phyloP scores from a whole-genome alignment of 108 stramenopile genomes.

The Bacterosira constricta region DNA sequence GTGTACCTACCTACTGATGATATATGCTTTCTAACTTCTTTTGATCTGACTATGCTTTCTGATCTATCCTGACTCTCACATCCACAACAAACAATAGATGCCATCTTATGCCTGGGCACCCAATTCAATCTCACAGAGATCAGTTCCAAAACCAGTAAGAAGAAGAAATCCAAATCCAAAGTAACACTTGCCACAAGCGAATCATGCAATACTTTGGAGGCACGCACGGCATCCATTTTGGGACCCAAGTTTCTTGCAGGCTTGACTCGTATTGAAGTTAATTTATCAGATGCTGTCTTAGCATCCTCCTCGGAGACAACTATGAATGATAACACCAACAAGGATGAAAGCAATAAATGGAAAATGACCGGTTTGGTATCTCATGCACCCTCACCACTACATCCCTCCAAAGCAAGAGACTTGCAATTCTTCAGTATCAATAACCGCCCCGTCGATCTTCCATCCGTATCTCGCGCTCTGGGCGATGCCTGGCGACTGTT shows the following conservation, averaged over 20 bases:
- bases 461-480: slow-evolving; percentile 67
- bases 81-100: slow-evolving; percentile 47
- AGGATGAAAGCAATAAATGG: slow-evolving; percentile 35
- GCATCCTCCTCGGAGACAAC: neutral
- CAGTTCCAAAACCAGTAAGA: neutral
- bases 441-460: slow-evolving; percentile 95
- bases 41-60: neutral
- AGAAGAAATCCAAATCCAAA: slow-evolving; percentile 40
- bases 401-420: slow-evolving; percentile 50
- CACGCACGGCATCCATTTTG: slow-evolving; percentile 65
- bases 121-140: slow-evolving; percentile 76
- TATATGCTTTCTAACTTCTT: neutral
- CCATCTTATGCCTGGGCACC: slow-evolving; percentile 73
- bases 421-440: slow-evolving; percentile 94
- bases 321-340: neutral
- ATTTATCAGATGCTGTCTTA: slow-evolving; percentile 37
- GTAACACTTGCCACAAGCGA: slow-evolving; percentile 57
- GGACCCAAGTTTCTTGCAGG: slow-evolving; percentile 66
- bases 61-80: neutral
- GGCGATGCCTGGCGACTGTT: slow-evolving; percentile 85
- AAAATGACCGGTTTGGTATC: slow-evolving; percentile 82
- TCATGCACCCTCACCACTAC: slow-evolving; percentile 62
- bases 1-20: neutral
- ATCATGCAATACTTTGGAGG: slow-evolving; percentile 48
- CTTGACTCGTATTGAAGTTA: slow-evolving; percentile 47